A percentile compares a stretch with the other conserved stretches of the same genome.
Conservation (phyloP, 1,139 yeast species). For the Candida frijolesensis region DNA sequence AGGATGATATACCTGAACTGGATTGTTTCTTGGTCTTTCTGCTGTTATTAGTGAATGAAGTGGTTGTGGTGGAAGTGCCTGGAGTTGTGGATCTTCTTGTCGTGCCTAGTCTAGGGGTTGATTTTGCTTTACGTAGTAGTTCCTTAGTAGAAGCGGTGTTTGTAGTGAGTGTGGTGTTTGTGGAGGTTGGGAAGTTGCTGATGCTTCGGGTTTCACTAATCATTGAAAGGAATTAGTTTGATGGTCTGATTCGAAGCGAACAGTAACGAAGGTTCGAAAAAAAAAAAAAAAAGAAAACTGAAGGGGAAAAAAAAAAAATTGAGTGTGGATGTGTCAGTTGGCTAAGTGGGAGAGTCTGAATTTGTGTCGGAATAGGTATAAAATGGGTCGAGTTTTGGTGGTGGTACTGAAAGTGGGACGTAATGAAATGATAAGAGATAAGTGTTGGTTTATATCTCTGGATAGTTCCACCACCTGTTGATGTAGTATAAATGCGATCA, state of each 20-base stretch:
- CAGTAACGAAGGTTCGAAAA: background rate
- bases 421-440: too few relatives aligned
- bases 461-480: too few relatives aligned
- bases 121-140: constrained; percentile 13
- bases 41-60: background rate
- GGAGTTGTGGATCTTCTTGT: background rate
- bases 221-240: constrained; percentile 5
- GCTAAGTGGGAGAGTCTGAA: too few relatives aligned
- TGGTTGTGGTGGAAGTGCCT: background rate
- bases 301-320: too few relatives aligned
- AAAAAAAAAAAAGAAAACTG: background rate
- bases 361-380: too few relatives aligned
- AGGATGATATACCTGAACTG: constrained; percentile 7
- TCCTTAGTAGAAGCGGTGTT: constrained; percentile 2
- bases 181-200: background rate
- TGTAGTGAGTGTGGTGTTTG: constrained; percentile 1
- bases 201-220: constrained; percentile 9
- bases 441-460: too few relatives aligned
- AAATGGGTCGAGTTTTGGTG: too few relatives aligned
- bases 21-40: constrained; percentile 6
- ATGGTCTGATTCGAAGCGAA: background rate
- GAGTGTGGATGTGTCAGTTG: too few relatives aligned
- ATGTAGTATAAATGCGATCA: too few relatives aligned
- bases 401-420: too few relatives aligned
- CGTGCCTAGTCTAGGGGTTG: constrained; percentile 13